Percentiles rank a stretch among this genome's conserved stretches.
These are phyloP conservation scores for Metarhizium humberi DNA, from an alignment of 2,329 filamentous ascomycete genomes.

Conservation along the genomic window DNA sequence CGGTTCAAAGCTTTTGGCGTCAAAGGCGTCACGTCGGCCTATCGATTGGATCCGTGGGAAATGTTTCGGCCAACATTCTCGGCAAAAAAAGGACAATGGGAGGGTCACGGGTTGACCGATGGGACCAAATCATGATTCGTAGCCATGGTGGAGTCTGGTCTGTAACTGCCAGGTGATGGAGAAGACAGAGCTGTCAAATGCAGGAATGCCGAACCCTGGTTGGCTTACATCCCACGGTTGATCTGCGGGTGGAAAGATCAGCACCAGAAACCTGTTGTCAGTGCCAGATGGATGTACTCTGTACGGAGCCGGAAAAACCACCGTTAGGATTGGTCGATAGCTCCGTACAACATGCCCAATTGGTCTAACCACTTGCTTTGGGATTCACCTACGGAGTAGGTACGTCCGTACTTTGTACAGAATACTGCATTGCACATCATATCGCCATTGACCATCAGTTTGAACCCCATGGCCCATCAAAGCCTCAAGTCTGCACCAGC, in stretches of 20 bases:
- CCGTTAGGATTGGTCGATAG: background rate
- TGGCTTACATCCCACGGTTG: too few species aligned
- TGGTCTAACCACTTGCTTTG: too few species aligned
- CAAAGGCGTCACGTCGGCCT: constrained; percentile 7
- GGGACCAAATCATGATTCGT: background rate
- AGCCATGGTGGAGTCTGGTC: background rate
- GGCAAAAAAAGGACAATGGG: constrained; percentile 3
- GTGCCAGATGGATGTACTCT: too few species aligned
- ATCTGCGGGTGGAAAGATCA: too few species aligned
- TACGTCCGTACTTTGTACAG: too few species aligned
- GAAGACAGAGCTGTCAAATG: too few species aligned
- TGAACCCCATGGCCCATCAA: background rate
- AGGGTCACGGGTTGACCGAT: constrained; percentile 6
- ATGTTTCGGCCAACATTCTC: constrained; percentile 8
- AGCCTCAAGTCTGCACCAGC: background rate
- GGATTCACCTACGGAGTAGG: background rate
- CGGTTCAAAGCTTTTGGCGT: constrained; percentile 6
- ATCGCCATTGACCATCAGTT: background rate
- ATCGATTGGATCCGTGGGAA: constrained; percentile 6
- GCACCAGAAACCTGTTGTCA: too few species aligned
- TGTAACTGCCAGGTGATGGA: too few species aligned
- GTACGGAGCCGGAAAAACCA: background rate
- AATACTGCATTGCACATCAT: background rate
- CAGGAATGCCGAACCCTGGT: too few species aligned
- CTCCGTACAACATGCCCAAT: background rate